Base-by-base conservation (phyloP, 805 yeast species). In the Kodamaea jinghongensis region DNA sequence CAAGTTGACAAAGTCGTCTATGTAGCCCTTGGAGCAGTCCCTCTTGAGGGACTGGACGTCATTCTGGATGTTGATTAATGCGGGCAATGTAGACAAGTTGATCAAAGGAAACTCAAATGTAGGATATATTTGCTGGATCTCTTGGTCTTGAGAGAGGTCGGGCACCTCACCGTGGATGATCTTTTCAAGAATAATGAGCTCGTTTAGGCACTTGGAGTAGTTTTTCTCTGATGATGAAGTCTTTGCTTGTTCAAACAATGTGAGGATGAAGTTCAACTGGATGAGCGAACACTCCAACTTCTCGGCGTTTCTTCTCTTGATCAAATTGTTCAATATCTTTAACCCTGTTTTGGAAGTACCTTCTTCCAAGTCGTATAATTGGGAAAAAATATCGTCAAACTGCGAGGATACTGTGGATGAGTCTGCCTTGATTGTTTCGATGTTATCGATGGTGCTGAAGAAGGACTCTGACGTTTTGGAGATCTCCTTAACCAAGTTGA, bases 391-490 rank as follows among this genome's bases (percentile, higher is more conserved):
- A 0, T 56, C 52, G 23, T 71, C 56, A 34, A 83, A 66, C 28
- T 71, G 65, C 4, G 58, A 55, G 0, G 83, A 65, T 16, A 89
- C 74, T 9, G 58, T 56, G 9, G 67, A 61, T 2, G 90, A 77
- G 45, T 75, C 76, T 2, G 60, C 54, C 34, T 81, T 76, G 26
- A 90, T 79, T 6, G 67, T 70, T 50, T 81, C 80, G 41, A 93
- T 74, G 46, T 88, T 95, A 39, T 81, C 86, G 39, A 95, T 66
- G 0, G 96, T 90, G 37, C 79, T 79, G 61, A 89, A 89, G 55
- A 93, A 91, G 6, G 90, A 81, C 38, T 80, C 79, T 0, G 96
- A 86, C 0, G 96, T 84, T 47, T 78, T 76, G 3, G 96, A 83
- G 23, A 93, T 88, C 59, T 89, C 96, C 28, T 77, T 72, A 13